Percentiles rank a stretch among this genome's conserved stretches.
phyloP scores from a whole-genome alignment of 768 basidiomycete genomes.

The Leccinum barrowsii region DNA sequence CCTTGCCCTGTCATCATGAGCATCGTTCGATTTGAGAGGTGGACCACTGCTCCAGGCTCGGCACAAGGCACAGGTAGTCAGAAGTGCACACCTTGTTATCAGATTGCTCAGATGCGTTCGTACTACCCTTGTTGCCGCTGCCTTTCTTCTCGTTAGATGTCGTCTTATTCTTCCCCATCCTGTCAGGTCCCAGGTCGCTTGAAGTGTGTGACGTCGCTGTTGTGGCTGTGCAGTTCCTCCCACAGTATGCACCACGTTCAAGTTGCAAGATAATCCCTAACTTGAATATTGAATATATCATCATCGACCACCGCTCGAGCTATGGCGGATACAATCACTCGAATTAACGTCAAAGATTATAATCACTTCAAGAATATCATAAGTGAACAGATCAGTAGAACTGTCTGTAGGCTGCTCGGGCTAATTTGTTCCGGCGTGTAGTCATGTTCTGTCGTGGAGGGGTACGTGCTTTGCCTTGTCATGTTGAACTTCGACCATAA shows the following conservation, averaged over 20 bases:
- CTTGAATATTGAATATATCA: background rate
- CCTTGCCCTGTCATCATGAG: slow-evolving; percentile 42
- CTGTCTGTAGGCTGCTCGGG: background rate
- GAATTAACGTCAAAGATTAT: slow-evolving; percentile 17
- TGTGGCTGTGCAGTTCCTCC: slow-evolving; percentile 5
- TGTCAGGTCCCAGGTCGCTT: background rate
- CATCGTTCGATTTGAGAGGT: background rate
- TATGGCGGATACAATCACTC: too few species aligned
- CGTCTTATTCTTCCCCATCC: slow-evolving; percentile 31
- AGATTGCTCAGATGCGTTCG: slow-evolving; percentile 16
- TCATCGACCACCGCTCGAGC: background rate
- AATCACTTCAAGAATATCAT: slow-evolving; percentile 97
- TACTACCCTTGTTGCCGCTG: slow-evolving; percentile 16
- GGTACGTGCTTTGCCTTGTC: slow-evolving; percentile 44
- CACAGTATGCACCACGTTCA: background rate
- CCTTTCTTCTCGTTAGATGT: slow-evolving; percentile 22
- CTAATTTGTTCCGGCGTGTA: slow-evolving; percentile 2
- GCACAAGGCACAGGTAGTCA: background rate
- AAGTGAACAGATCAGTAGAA: slow-evolving; percentile 42
- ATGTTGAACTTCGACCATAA: background rate
- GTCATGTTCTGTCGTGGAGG: slow-evolving; percentile 92
- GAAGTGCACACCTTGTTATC: slow-evolving; percentile 22
- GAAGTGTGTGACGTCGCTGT: too few species aligned
- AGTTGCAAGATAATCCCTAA: too few species aligned
- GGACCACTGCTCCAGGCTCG: background rate